Evolutionary conservation across 192 early-diverging fungal genomes (phyloP), one percentile per base, ranked within the genome.

Genomic region (Podila minutissima): DNA sequence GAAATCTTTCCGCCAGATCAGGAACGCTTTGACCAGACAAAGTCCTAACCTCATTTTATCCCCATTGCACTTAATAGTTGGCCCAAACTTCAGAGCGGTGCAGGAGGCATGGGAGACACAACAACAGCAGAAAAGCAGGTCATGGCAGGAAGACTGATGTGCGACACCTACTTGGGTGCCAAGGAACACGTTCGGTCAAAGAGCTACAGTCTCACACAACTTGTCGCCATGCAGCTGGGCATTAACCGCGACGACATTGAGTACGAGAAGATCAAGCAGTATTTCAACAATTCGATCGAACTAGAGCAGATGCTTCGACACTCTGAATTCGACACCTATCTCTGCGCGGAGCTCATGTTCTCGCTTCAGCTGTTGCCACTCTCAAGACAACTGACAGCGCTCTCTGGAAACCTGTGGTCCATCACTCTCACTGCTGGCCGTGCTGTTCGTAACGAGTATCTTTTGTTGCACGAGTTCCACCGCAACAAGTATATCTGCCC

Each of bases 381-480:
- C 61, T 95, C 96, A 22, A 93, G 91, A 82, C 97, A 98, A 76
- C 82, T 99, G 68, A 99, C 98, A 12, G 89, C 88, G 10, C 77
- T 98, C 32, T 95, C 97, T 8, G 98, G 98, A 12, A 99, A 99
- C 83, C 69, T 97, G 49, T 99, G 97, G 98, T 92, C 95, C 11
- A 87, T 93, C 64, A 97, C 97, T 1, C 87, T 99, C 82, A 89
- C 89, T 61, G 96, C 96, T 32, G 95, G 92, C 24, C 88, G 97
- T 55, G 94, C 97, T 17, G 97, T 98, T 70, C 91, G 97, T 55
- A 99, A 99, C 79, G 98, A 99, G 84, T 97, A 87, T 66, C 87
- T 99, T 12, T 77, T 99, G 24, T 81, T 99, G 19, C 98, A 99
- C 82, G 97, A 98, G 83, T 99, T 99, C 81, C 95, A 98, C 74